phyloP scores from a whole-genome alignment of 768 basidiomycete genomes.

The Amanita pseudoporphyria region DNA sequence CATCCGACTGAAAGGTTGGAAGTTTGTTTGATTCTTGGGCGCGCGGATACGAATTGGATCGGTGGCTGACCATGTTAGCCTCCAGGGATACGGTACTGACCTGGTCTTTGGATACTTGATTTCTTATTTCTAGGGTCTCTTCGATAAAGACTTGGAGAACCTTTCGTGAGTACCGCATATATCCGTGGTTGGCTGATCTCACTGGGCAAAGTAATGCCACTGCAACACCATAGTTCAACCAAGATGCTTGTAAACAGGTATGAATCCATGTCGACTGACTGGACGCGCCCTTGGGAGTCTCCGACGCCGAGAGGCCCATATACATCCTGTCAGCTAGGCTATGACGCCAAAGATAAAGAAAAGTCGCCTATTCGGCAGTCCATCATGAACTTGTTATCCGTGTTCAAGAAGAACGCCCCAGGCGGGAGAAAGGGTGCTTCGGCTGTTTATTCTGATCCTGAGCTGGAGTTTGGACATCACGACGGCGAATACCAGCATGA shows the following conservation, averaged over 20 bases:
- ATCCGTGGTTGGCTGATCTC: too few species aligned
- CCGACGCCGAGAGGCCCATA: background rate
- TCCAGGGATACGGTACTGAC: background rate
- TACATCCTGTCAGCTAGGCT: background rate
- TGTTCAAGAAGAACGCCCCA: slow-evolving; percentile 40
- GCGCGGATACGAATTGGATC: background rate
- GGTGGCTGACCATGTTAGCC: background rate
- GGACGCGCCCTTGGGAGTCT: background rate
- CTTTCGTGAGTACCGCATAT: too few species aligned
- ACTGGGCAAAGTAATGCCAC: background rate
- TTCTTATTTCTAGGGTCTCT: too few species aligned
- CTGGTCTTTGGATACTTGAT: background rate
- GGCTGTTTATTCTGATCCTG: slow-evolving; percentile 8
- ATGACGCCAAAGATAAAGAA: slow-evolving; percentile 21
- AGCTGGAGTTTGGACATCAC: background rate
- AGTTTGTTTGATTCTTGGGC: slow-evolving; percentile 1
- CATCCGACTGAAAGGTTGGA: background rate
- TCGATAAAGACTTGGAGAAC: too few species aligned
- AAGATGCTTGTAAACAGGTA: slow-evolving; percentile 2
- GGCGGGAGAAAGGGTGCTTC: slow-evolving; percentile 16
- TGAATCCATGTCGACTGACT: slow-evolving; percentile 2
- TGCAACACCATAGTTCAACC: slow-evolving; percentile 5
- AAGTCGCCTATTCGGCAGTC: slow-evolving; percentile 59
- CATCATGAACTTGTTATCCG: slow-evolving; percentile 51
- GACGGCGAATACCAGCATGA: background rate